These are phyloP conservation scores for Leccinum ponderosum DNA, from an alignment of 1,284 basidiomycete species.

Conservation along the genomic window DNA sequence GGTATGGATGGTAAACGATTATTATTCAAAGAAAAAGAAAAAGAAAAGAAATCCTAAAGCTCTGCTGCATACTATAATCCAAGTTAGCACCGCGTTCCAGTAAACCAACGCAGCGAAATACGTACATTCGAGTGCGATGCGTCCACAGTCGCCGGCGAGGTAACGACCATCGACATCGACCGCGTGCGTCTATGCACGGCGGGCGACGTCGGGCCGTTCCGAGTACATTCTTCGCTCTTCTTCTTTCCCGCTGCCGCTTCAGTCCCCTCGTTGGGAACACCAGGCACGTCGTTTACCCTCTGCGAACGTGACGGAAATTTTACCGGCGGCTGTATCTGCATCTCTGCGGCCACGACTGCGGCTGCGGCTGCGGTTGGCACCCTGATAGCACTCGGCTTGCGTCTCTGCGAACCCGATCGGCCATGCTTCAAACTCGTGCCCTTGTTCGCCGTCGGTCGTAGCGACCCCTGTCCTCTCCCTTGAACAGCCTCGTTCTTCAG, in stretches of 20 bases:
- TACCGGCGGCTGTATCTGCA: not conserved
- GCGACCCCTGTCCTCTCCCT: not conserved
- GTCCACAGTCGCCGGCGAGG: constrained; percentile 21
- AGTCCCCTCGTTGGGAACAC: not conserved
- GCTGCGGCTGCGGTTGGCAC: not conserved
- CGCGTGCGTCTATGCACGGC: constrained; percentile 26
- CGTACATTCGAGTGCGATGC: constrained; percentile 18
- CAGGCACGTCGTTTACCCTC: not conserved
- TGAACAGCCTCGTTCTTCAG: constrained; percentile 2
- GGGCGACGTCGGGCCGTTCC: constrained; percentile 11
- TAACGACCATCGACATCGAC: constrained; percentile 30
- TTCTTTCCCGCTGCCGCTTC: not conserved
- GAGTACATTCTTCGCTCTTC: not conserved
- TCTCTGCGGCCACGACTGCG: not conserved
- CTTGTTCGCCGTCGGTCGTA: not conserved
- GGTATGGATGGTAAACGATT: constrained; percentile 1
- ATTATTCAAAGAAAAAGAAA: not conserved
- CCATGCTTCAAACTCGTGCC: constrained; percentile 6
- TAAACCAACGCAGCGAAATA: not conserved
- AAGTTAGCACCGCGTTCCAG: constrained; percentile 2
- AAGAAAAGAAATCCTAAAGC: constrained; percentile 11
- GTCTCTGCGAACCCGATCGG: constrained; percentile 8
- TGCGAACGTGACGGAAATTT: not conserved
- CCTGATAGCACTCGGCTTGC: constrained; percentile 3
- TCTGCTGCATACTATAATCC: constrained; percentile 26